phyloP scores from a whole-genome alignment of 2,329 filamentous ascomycete species.

The Aspergillus sergii region DNA sequence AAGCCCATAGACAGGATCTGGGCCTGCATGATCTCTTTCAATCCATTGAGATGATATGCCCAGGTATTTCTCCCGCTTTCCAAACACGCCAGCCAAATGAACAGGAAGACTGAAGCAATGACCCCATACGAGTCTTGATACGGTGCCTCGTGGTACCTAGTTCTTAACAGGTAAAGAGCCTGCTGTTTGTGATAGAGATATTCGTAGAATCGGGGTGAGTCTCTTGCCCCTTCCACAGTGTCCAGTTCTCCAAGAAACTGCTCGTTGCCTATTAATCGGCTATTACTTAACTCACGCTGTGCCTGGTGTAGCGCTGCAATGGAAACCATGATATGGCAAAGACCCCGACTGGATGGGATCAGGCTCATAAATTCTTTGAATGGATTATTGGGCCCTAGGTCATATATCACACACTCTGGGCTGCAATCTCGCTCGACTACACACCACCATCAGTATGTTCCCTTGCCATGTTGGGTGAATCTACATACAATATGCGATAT shows the following conservation, averaged over 20 bases:
- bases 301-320: constrained; percentile 17
- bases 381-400: constrained; percentile 9
- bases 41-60: constrained; percentile 15
- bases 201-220: background rate
- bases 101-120: constrained; percentile 15
- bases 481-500: background rate
- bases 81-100: constrained; percentile 16
- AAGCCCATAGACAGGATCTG: background rate
- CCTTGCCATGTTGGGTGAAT: too few relatives aligned
- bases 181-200: background rate
- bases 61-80: constrained; percentile 18
- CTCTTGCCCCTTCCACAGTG: background rate
- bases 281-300: constrained; percentile 4
- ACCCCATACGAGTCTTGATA: background rate
- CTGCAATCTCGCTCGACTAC: constrained; percentile 18
- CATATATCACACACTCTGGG: constrained; percentile 16
- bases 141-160: background rate
- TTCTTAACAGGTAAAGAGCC: background rate
- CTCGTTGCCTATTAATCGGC: background rate
- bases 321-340: constrained; percentile 17
- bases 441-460: background rate
- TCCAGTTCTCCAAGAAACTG: background rate
- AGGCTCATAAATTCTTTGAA: constrained; percentile 19
- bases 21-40: constrained; percentile 10
- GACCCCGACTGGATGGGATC: constrained; percentile 14